Evolutionary conservation across 1,284 basidiomycete species (phyloP), one percentile per base, ranked within the genome.

Genomic region (Apiotrichum siamense): DNA sequence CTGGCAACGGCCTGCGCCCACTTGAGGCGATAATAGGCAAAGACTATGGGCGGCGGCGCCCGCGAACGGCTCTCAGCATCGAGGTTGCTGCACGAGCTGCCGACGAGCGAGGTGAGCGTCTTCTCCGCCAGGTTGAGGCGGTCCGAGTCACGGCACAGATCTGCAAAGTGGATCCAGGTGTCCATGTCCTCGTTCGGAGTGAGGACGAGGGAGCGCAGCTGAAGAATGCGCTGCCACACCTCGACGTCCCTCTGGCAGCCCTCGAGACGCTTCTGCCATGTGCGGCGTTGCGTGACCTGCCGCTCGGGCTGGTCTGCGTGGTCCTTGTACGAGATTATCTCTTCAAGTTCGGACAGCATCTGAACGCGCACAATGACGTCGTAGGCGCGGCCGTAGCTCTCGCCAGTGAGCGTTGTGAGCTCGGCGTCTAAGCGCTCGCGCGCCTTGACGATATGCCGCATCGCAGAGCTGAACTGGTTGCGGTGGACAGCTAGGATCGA

Each of bases 181-280:
- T 88, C 83, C 46, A 89, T 91, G 66, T 97, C 93, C 63, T 97
- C 92, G 59, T 88, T 88, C 0, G 96, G 96, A 40, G 84, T 88
- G 27, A 97, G 78, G 21, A 99, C 93, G 44, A 98, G 81, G 1
- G 92, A 91, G 52, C 96, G 84, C 35, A 99, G 91, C 76, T 97
- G 94, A 17, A 99, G 77, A 43, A 98, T 91, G 21, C 94, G 84
- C 74, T 98, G 96, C 96, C 96, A 99, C 4, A 97, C 92, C 72
- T 99, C 96, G 18, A 98, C 96, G 62, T 98, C 96, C 17, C 91
- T 88, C 69, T 98, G 93, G 73, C 94, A 97, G 3, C 93, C 96
- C 76, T 91, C 87, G 37, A 99, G 75, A 54, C 89, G 62, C 70
- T 89, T 92, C 83, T 92, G 89, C 92, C 92, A 97, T 0, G 92